Evolutionary conservation across 2,329 filamentous ascomycete species (phyloP), one percentile per base, ranked within the genome.

Genomic region (Aplosporella prunicola): DNA sequence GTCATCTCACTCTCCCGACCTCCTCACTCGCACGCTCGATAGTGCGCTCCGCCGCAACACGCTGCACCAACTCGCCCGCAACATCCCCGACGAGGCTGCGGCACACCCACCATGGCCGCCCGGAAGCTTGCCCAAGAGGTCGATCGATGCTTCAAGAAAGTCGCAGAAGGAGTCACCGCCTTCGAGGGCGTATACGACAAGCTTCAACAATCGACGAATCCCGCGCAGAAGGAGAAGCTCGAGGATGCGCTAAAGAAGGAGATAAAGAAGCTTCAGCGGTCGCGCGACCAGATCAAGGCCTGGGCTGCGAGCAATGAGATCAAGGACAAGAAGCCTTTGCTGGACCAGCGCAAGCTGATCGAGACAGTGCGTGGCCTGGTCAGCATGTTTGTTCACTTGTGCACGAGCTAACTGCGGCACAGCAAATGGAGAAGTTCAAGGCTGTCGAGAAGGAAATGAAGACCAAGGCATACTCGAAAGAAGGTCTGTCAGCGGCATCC

Each of bases 391-490:
- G 46, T 41, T 17, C 17, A 39, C 42, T 51, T 35, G 35, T 20
- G 16, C 18, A 18, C 33, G 42, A 38, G 47, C 59, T 62, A 49
- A 63, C 51, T 36, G 33, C 28, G 42, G 42, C 65, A 61, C 66
- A 91, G 85, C 81, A 89, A 83, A 98, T 98, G 91, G 91, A 98
- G 67, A 87, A 86, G 55, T 98, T 98, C 76, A 98, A 98, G 69
- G 89, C 88, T n/a, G 91, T 98, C 36, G 91, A 98, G 64, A 98
- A 98, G 71, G 91, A 94, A 55, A 96, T 98, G 91, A 98, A 98
- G 72, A 98, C 91, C 40, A 98, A 98, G 64, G 91, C 91, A 44
- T 98, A 94, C 66, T 96, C 91, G 45, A 96, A 98, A 70, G 91
- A 96, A 64, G 91, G 91, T 29, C 68, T 98, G 47, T 91, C 85